phyloP scores from a whole-genome alignment of 2,329 filamentous ascomycete species.

The Aspergillus fumigatiaffinis region DNA sequence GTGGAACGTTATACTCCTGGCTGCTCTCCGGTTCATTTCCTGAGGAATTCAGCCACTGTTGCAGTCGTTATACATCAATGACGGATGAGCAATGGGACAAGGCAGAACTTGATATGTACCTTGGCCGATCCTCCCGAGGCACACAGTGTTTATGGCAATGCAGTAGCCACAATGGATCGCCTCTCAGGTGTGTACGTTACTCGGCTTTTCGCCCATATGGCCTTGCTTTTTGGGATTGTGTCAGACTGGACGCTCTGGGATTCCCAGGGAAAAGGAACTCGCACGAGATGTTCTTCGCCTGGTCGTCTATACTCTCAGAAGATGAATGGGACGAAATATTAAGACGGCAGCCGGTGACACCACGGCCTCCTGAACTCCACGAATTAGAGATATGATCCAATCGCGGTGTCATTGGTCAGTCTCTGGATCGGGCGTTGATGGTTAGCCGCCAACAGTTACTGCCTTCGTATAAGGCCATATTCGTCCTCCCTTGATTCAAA shows the following conservation, averaged over 20 bases:
- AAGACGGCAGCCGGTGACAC: neutral
- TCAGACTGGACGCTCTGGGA: neutral
- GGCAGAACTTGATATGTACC: too few species aligned
- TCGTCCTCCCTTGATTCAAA: too few species aligned
- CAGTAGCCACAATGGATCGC: neutral
- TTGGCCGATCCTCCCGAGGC: neutral
- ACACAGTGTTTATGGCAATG: neutral
- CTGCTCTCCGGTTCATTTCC: neutral
- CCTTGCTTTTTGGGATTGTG: neutral
- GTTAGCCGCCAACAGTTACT: too few species aligned
- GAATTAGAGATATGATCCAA: too few species aligned
- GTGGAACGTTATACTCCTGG: conserved; percentile 2
- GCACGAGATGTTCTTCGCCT: conserved; percentile 3
- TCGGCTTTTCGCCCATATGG: conserved; percentile 2
- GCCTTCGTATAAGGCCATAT: too few species aligned
- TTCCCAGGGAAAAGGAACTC: neutral
- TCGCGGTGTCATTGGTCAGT: too few species aligned
- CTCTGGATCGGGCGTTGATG: too few species aligned
- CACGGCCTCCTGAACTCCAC: too few species aligned
- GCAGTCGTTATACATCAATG: neutral
- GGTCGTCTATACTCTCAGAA: conserved; percentile 3
- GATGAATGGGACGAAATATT: conserved; percentile 4
- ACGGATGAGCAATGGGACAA: neutral
- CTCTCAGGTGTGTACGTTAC: neutral
- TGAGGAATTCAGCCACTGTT: neutral